Base-by-base conservation (phyloP, 2,329 filamentous ascomycete species). In the Magnaporthiopsis rhizophila region DNA sequence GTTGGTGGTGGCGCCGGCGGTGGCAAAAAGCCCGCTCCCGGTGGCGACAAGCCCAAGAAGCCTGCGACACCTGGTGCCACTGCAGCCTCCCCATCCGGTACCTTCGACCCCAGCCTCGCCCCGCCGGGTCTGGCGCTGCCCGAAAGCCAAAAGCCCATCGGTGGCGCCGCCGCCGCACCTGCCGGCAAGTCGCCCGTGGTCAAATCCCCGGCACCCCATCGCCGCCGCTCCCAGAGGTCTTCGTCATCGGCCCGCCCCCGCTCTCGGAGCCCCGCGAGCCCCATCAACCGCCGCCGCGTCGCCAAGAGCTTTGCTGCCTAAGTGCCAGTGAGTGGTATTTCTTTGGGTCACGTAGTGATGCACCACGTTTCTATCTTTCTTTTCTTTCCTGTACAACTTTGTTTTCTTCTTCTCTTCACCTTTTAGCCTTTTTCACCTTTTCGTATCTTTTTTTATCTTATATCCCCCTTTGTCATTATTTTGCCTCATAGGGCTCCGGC, bases 1-100 rank as follows among this genome's bases (percentile, higher is more conserved):
- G 32, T 71, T 75, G 53, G 74, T 86, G 6, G 72, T 74, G 68
- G 65, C 30, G 21, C 59, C 58, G 11, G 26, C 56, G 30, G 30
- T 7, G 30, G 30, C 30, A 30, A 30, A 30, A 30, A 30, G 30
- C 30, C 30, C 30, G 30, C 30, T 7, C 30, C 30, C 21, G 38
- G 38, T 21, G 38, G 38, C 15, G 8, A 15, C 38, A 21, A 50
- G 4, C 38, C 38, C 67, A 7, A 68, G 66, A 26, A 64, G 64
- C 7, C 66, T 64, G 15, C 62, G 68, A 6, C 34, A 11, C 34
- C 38, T 5, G 38, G 15, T 7, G 15, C 38, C 38, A 1, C 38
- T 4, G 38, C 6, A 50, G 15, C 38, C 38, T 50, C 38, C 38
- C 15, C 38, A 5, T 6, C 38, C 18, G 38, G 38, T 11, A 50